phyloP scores from a whole-genome alignment of 1,139 yeast genomes.

The Groenewaldozyma auringiensis region DNA sequence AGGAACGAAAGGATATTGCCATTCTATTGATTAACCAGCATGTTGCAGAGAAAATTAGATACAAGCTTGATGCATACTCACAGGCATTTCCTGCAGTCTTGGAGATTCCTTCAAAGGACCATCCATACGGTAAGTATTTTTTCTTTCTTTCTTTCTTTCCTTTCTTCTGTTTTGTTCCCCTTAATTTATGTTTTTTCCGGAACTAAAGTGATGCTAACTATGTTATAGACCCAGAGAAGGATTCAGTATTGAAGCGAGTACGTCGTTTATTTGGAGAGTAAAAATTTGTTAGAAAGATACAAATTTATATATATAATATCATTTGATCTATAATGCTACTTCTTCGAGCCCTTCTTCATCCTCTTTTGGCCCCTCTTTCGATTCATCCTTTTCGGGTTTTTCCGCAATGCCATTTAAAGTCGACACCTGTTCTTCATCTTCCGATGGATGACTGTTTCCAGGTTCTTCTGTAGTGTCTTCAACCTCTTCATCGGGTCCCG shows the following conservation, averaged over 20 bases:
- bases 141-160: constrained; percentile 1
- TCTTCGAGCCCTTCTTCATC: constrained; percentile 11
- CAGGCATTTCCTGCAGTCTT: constrained; percentile 93
- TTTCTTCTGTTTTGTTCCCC: background rate
- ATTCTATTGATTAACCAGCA: constrained; percentile 89
- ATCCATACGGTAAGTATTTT: constrained; percentile 55
- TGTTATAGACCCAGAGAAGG: constrained; percentile 79
- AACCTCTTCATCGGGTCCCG: constrained; percentile 14
- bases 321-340: constrained; percentile 11
- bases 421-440: background rate
- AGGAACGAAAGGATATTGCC: constrained; percentile 77
- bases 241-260: constrained; percentile 86
- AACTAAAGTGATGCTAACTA: background rate
- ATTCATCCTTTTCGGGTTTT: background rate
- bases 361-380: background rate
- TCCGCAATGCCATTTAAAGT: background rate
- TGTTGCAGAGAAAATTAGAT: constrained; percentile 84
- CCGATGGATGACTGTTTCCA: constrained; percentile 6
- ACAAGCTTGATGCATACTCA: constrained; percentile 71
- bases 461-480: constrained; percentile 20
- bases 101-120: constrained; percentile 97
- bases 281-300: background rate
- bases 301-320: background rate
- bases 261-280: constrained; percentile 91
- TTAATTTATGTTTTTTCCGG: too few species aligned